Conservation (phyloP, 257 asterid genomes). For the Plantago ovata region DNA sequence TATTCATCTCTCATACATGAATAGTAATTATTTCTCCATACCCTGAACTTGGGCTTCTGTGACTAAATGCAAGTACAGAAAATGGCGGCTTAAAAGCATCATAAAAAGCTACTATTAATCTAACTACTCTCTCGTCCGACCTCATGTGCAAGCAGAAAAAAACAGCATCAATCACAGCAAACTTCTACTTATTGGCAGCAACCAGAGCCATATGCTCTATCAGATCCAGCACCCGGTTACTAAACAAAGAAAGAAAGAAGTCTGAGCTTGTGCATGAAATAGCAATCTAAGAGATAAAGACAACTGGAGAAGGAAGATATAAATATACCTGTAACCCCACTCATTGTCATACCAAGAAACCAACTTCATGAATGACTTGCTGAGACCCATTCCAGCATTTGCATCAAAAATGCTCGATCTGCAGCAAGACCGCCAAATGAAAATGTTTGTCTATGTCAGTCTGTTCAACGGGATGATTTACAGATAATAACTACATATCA, state of each 20-base stretch:
- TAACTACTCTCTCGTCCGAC: neutral
- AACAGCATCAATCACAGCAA: neutral
- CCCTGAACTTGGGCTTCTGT: neutral
- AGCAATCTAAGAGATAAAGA: neutral
- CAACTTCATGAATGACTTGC: conserved; percentile 78
- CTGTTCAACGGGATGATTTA: neutral
- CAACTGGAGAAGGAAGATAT: conserved; percentile 10
- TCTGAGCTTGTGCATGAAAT: neutral
- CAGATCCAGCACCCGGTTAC: conserved; percentile 68
- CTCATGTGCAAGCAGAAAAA: neutral
- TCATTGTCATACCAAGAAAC: conserved; percentile 98
- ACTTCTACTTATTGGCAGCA: conserved; percentile 38
- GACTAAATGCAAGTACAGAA: neutral
- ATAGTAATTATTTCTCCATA: no score
- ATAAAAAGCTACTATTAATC: neutral
- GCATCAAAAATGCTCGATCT: conserved; percentile 99
- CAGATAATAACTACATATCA: neutral
- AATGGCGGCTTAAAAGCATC: neutral
- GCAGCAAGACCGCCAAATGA: conserved; percentile 3
- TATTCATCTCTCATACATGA: no score
- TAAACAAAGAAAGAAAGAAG: conserved; percentile 11
- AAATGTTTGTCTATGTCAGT: neutral
- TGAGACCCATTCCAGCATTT: conserved; percentile 95
- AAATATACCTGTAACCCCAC: conserved; percentile 94
- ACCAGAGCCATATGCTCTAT: conserved; percentile 74